Conservation (phyloP, 2,329 filamentous ascomycete genomes). For the Blastomyces parvus region DNA sequence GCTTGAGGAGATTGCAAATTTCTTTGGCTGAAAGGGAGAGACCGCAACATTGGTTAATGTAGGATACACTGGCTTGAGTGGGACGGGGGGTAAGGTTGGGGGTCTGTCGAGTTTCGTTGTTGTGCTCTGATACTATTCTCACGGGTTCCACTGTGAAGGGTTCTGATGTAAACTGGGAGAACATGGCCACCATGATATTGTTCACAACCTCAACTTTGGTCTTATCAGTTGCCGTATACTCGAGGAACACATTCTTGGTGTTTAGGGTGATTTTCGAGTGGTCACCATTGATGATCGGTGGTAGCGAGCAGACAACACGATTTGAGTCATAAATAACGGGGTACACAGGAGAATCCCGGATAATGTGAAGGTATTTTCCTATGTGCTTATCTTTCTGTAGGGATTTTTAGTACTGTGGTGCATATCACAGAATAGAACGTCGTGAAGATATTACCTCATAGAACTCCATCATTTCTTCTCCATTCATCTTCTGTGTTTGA, state of each 20-base stretch:
- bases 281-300: constrained; percentile 95
- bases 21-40: constrained; percentile 62
- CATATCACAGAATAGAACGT: background rate
- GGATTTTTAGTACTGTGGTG: constrained; percentile 7
- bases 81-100: constrained; percentile 69
- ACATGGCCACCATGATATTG: constrained; percentile 96
- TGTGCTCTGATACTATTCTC: constrained; percentile 85
- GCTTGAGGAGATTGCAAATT: constrained; percentile 69
- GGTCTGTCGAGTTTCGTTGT: constrained; percentile 68
- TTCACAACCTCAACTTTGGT: constrained; percentile 95
- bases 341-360: constrained; percentile 86
- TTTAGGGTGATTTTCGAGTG: constrained; percentile 91
- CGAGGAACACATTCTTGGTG: constrained; percentile 91
- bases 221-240: constrained; percentile 89
- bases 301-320: constrained; percentile 77
- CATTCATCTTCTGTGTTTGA: constrained; percentile 81
- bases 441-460: constrained; percentile 55
- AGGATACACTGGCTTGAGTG: constrained; percentile 76
- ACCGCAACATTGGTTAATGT: constrained; percentile 88
- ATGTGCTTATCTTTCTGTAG: constrained; percentile 73
- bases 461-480: constrained; percentile 80
- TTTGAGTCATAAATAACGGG: constrained; percentile 92
- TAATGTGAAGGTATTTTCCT: constrained; percentile 84
- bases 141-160: constrained; percentile 90
- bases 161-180: constrained; percentile 80